A percentile compares a stretch with the other conserved stretches of the same genome.
Evolutionary conservation across 1,139 yeast species (phyloP).

Genomic region (Geotrichum carabidarum): DNA sequence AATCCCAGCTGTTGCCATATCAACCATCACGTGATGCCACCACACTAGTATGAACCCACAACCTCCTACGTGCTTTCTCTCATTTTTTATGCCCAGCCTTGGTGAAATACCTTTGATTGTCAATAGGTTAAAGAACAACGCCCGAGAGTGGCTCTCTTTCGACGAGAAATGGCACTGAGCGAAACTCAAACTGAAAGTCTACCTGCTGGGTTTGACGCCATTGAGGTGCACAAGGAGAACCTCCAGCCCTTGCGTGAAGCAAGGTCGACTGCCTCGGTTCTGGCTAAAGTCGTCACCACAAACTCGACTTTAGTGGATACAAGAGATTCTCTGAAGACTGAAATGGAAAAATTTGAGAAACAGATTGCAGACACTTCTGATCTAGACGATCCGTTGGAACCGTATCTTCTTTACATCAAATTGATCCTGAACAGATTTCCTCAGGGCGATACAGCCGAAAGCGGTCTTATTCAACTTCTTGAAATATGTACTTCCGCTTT

Average conservation of each 20-base stretch:
- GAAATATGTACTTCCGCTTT: slow-evolving; percentile 72
- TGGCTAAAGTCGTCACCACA: background rate
- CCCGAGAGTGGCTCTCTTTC: background rate
- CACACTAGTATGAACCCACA: background rate
- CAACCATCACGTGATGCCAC: background rate
- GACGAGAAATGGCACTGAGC: background rate
- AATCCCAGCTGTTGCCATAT: background rate
- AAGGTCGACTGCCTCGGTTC: background rate
- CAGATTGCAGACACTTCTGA: slow-evolving; percentile 43
- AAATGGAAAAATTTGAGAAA: slow-evolving; percentile 1
- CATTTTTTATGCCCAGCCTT: background rate
- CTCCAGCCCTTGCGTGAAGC: slow-evolving; percentile 48
- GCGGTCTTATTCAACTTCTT: slow-evolving; percentile 43
- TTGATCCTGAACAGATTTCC: slow-evolving; percentile 70
- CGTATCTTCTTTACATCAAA: slow-evolving; percentile 60
- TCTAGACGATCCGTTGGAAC: slow-evolving; percentile 76
- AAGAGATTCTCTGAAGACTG: background rate
- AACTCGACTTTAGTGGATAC: background rate
- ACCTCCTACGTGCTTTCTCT: background rate
- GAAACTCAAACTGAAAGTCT: slow-evolving; percentile 4
- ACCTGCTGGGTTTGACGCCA: slow-evolving; percentile 25
- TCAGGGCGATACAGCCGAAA: slow-evolving; percentile 45
- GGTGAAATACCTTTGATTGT: background rate
- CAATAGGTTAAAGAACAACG: background rate
- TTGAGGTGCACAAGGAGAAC: slow-evolving; percentile 77